Percentiles rank a stretch among this genome's conserved stretches.
phyloP scores from a whole-genome alignment of 345 rosid species.

The Hypericum androsaemum region DNA sequence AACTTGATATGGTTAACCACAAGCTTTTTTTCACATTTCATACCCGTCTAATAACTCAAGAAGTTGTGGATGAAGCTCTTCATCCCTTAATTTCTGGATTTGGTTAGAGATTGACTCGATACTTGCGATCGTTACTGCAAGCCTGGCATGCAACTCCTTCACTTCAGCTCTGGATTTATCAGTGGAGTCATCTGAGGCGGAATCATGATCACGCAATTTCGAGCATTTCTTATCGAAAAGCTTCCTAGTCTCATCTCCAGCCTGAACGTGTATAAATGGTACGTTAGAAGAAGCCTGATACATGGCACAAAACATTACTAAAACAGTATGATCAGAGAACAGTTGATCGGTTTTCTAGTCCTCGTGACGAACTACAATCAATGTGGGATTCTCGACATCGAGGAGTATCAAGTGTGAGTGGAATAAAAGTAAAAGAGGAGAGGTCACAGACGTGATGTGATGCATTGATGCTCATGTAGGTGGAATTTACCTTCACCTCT shows the following conservation, averaged over 20 bases:
- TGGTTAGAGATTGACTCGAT: constrained; percentile 30
- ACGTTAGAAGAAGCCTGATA: constrained; percentile 2
- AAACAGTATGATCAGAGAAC: neutral
- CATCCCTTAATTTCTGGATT: constrained; percentile 34
- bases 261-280: constrained; percentile 13
- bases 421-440: neutral
- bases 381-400: too few species aligned
- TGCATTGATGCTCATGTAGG: too few species aligned
- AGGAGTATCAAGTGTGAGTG: too few species aligned
- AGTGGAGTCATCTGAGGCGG: constrained; percentile 4
- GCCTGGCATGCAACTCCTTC: constrained; percentile 21
- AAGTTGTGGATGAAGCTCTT: constrained; percentile 39
- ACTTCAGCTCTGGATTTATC: constrained; percentile 23
- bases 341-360: neutral
- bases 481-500: constrained; percentile 34
- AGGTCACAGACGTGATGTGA: too few species aligned
- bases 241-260: constrained; percentile 29
- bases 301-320: neutral
- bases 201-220: constrained; percentile 6
- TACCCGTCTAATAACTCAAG: constrained; percentile 36
- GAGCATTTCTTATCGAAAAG: constrained; percentile 13
- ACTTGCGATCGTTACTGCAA: constrained; percentile 27
- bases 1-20: neutral
- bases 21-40: too few species aligned
- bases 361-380: neutral